A percentile compares a stretch with the other conserved stretches of the same genome.
Conservation (phyloP, 768 basidiomycete genomes). For the Tubosaeta sp. region DNA sequence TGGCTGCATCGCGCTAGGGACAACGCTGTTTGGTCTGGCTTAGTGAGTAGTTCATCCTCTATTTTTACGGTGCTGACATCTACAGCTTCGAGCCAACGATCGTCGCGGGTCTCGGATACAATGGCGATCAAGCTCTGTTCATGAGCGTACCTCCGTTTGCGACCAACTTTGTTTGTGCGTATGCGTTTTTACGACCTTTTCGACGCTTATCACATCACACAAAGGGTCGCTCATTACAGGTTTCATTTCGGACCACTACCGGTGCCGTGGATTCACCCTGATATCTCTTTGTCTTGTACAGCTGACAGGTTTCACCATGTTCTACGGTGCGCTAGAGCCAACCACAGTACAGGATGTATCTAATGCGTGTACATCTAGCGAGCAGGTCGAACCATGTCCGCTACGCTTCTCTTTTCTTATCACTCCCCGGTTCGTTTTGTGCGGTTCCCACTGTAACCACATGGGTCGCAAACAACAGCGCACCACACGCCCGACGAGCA, state of each 20-base stretch:
- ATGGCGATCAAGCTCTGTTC: conserved; percentile 49
- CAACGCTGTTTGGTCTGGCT: conserved; percentile 12
- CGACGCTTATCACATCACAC: not conserved
- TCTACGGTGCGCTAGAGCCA: conserved; percentile 39
- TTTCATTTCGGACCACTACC: conserved; percentile 51
- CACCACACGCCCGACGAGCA: conserved; percentile 53
- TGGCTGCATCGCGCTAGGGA: conserved; percentile 8
- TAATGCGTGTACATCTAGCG: conserved; percentile 7
- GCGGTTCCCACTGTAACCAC: conserved; percentile 48
- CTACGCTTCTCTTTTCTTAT: conserved; percentile 58
- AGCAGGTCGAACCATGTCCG: conserved; percentile 29
- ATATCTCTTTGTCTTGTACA: conserved; percentile 43
- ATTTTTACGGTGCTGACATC: conserved; percentile 32
- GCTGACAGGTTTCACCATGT: conserved; percentile 51
- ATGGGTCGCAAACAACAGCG: conserved; percentile 60
- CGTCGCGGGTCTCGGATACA: conserved; percentile 57
- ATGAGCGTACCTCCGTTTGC: conserved; percentile 59
- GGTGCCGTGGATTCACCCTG: conserved; percentile 44
- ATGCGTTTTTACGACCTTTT: not conserved
- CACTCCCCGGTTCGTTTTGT: conserved; percentile 47
- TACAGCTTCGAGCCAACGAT: conserved; percentile 72
- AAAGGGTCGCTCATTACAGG: conserved; percentile 36
- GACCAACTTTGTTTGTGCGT: conserved; percentile 42
- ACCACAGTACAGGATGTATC: not conserved
- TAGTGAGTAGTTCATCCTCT: conserved; percentile 18